Percentiles rank a stretch among this genome's conserved stretches.
These are phyloP conservation scores for Verbena officinalis DNA, from an alignment of 257 asterid genomes.

Conservation along the genomic window DNA sequence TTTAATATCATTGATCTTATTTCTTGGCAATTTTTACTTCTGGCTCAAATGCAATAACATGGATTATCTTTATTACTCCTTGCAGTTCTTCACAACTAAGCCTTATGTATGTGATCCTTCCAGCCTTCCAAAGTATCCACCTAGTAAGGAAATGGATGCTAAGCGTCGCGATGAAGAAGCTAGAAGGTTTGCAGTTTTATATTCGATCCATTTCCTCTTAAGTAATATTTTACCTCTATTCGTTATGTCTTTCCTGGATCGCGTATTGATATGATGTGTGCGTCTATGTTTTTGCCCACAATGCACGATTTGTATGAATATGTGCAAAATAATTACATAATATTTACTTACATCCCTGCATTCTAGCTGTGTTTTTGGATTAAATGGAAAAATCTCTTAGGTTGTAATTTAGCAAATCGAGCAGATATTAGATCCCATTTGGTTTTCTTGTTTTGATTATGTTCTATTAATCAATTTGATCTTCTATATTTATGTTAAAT, in stretches of 20 bases:
- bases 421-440: too few relatives aligned
- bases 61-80: constrained; percentile 8
- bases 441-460: too few relatives aligned
- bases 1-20: constrained; percentile 2
- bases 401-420: too few relatives aligned
- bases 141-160: constrained; percentile 95
- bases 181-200: constrained; percentile 78
- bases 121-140: constrained; percentile 91
- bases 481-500: neutral
- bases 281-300: too few relatives aligned
- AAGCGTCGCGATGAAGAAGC: constrained; percentile 90
- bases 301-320: too few relatives aligned
- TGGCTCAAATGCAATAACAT: constrained; percentile 8
- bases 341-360: neutral
- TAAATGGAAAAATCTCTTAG: too few relatives aligned
- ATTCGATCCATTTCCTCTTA: too few relatives aligned
- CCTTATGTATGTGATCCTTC: constrained; percentile 89
- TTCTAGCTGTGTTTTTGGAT: too few relatives aligned
- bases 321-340: too few relatives aligned
- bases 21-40: constrained; percentile 5
- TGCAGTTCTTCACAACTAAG: constrained; percentile 73
- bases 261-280: constrained; percentile 4
- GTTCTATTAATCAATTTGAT: too few relatives aligned
- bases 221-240: too few relatives aligned
- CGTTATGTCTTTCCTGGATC: too few relatives aligned